Base-by-base conservation (phyloP, 2,329 filamentous ascomycete genomes). In the Emmonsiellopsis sp. region DNA sequence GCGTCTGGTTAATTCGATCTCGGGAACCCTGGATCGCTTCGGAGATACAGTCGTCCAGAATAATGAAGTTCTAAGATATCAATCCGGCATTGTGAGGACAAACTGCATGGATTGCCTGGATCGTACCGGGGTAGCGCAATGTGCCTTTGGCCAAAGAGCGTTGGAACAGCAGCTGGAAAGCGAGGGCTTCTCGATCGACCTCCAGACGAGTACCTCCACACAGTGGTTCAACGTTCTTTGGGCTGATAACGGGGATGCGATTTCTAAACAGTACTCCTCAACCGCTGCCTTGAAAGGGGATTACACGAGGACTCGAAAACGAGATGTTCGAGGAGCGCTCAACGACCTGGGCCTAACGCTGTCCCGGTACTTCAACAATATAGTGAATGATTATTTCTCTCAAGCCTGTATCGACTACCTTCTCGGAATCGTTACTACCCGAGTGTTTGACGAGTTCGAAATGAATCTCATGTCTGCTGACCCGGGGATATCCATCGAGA, bases 71-170 rank as follows among this genome's bases (percentile, higher is more conserved):
- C 54, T 70, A 16, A 68, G 70, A 35, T 68, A 66, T 46, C 91
- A 96, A 66, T 77, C 74, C 30, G 91, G 91, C 1, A 81, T 95
- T 6, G 68, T 97, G n/a, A 80, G 93, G 53, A 96, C 90, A 1
- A 98, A 98, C 65, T 98, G 93, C 69, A 97, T 98, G 93, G 93
- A 98, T 65, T 98, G 93, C 62, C 75, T 98, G 8, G 93, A 98
- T 67, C 83, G 93, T 20, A 98, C 93, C 1, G 97, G 97, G 61
- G 91, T 98, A 20, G 90, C 91, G 41, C 92, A 97, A 70, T 95
- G 89, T 64, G 93, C 90, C 0, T 91, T 91, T 66, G 93, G 82
- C 5, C 87, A 89, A 63, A 83, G 86, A 64, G 87, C 89, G 59
- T 77, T 98, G 2, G 89, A 96, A 59, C 67, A 79, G 34, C 89